Base-by-base conservation (phyloP, 805 yeast genomes). In the Scheffersomyces lignosus region DNA sequence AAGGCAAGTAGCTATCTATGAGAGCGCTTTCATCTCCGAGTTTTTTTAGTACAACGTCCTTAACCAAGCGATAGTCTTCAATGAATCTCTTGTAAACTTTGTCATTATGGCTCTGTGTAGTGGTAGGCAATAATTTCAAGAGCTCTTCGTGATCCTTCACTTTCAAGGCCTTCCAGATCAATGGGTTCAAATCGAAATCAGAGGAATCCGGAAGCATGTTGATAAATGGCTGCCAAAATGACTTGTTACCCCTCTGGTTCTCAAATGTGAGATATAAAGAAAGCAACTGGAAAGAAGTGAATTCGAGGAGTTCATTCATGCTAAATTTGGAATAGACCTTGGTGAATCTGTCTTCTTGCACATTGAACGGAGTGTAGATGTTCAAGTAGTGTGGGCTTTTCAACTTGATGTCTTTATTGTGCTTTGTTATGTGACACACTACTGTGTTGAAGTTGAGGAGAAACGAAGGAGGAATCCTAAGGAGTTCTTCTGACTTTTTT, bases 191-290 rank as follows among this genome's bases (percentile, higher is more conserved):
- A 0, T 48, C 46, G 37, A 87, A 74, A 28, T 83, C 89, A 0
- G 60, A 52, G 10, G 65, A 40, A 0, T 64, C 52, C 0, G 96
- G 96, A 40, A 87, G 69, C 45, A 78, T 73, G 23, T 73, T 70
- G 8, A 87, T 56, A 54, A 87, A 87, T 0, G 87, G 87, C 28
- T 56, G 52, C 95, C 95, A 87, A 51, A 70, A 80, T 1, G 84
- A 77, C 2, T 43, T 43, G 0, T 38, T 29, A 1, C 52, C 58
- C 33, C 82, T 54, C 25, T 49, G 51, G 2, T 37, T 45, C 45
- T 80, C 86, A 12, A 76, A 49, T 4, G 65, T 56, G 3, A 80
- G 36, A 47, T 67, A 84, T 37, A 83, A 48, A 0, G 78, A 49
- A 5, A 82, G 47, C 26, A 83, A 51, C 56, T 83, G 90, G 51